Evolutionary conservation across 306 rosid genomes (phyloP).

Genomic region (Sesbania bispinosa): DNA sequence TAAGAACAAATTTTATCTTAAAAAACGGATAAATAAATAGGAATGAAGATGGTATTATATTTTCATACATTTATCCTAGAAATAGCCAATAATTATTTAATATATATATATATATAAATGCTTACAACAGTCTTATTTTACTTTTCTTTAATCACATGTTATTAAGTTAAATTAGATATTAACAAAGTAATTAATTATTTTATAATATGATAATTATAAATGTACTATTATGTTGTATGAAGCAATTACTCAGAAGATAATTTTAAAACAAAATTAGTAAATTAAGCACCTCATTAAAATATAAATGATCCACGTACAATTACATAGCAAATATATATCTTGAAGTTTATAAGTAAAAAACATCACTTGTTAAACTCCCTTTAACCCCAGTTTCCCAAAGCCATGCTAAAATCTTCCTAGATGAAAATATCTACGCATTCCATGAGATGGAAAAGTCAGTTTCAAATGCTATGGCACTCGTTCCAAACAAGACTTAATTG

Average conservation of each 20-base stretch:
- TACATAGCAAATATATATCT: background rate
- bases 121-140: too few relatives aligned
- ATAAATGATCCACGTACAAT: background rate
- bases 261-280: background rate
- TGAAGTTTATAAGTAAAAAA: background rate
- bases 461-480: background rate
- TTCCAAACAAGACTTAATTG: too few relatives aligned
- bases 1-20: too few relatives aligned
- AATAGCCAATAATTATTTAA: too few relatives aligned
- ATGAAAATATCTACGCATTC: background rate
- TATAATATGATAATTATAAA: background rate
- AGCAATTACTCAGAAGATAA: background rate
- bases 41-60: too few relatives aligned
- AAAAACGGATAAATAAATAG: too few relatives aligned
- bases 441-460: background rate
- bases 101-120: too few relatives aligned
- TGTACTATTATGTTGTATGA: background rate
- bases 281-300: background rate
- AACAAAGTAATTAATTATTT: too few relatives aligned
- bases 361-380: background rate
- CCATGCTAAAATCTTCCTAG: background rate
- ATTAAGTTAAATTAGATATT: too few relatives aligned
- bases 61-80: too few relatives aligned
- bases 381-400: background rate
- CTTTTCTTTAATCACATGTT: too few relatives aligned